Evolutionary conservation across 768 basidiomycete genomes (phyloP), one percentile per base, ranked within the genome.

Genomic region (Pholiota molesta): DNA sequence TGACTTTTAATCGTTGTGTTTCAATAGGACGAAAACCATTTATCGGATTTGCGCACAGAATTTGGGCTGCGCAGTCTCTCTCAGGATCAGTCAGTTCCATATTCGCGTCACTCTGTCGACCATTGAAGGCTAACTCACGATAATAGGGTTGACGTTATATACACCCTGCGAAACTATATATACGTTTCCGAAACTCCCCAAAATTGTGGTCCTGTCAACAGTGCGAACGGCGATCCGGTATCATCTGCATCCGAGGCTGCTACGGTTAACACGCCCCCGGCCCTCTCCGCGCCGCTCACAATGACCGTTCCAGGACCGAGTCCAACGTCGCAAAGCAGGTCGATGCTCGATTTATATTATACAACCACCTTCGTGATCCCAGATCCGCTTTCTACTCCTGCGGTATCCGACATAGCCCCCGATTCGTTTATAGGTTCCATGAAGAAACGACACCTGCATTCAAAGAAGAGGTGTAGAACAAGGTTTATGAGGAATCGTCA

Each of bases 21-120:
- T 6, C 23, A 55, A 45, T 28, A 62, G 64, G 64, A 65, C 44
- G 54, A 23, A 37, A 55, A 55, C 13, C 28, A 65, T 42, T 45
- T 65, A n/a, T 31, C 53, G 3, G 54, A 45, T 29, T 21, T 65
- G n/a, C 52, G 47, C 23, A 29, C 52, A 11, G 53, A 55, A 29
- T 65, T 65, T 49, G 56, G 52, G 28, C 35, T 65, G 45, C 56
- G 57, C 47, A 60, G 59, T 44, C 49, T 65, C 23, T 53, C 60
- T 44, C 28, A 51, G 37, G 51, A 62, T 19, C 29, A 56, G 57
- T 65, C 3, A 33, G 64, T 58, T 37, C 13, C 14, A 42, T 11
- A 19, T 14, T 2, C 21, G 7, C 5, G 19, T 37, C 16, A 23
- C 26, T 39, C 10, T 2, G 26, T 61, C 19, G 8, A 14, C 0